Percentiles rank a stretch among this genome's conserved stretches.
Conservation (phyloP, 139 green algal genomes). For the Coelastrella sp. region DNA sequence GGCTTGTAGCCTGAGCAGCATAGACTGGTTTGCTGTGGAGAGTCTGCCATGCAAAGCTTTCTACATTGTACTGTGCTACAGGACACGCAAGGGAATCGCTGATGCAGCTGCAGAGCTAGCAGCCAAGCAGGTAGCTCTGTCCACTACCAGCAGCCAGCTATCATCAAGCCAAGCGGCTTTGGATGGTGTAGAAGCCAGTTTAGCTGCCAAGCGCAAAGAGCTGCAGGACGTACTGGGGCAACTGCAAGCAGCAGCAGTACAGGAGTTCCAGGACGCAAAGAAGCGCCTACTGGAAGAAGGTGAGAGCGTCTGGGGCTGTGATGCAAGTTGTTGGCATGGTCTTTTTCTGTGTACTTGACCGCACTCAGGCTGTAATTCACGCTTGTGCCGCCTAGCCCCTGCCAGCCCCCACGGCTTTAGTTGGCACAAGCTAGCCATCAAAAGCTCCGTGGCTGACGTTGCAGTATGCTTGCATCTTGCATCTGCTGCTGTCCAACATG, state of each 20-base stretch:
- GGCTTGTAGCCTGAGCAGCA: too few relatives aligned
- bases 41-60: too few relatives aligned
- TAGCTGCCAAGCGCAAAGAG: conserved; percentile 50
- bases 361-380: too few relatives aligned
- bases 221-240: conserved; percentile 33
- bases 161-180: conserved; percentile 25
- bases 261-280: conserved; percentile 37
- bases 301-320: too few relatives aligned
- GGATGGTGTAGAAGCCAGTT: conserved; percentile 25
- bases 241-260: conserved; percentile 26
- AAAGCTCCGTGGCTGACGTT: too few relatives aligned
- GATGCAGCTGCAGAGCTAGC: conserved; percentile 11
- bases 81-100: conserved; percentile 15
- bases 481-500: neutral
- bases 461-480: neutral
- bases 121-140: conserved; percentile 15
- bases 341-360: too few relatives aligned
- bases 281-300: conserved; percentile 44
- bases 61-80: too few relatives aligned
- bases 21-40: too few relatives aligned
- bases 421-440: too few relatives aligned
- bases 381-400: too few relatives aligned
- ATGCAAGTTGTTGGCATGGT: too few relatives aligned
- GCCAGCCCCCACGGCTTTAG: too few relatives aligned
- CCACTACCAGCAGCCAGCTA: conserved; percentile 43